Conservation (phyloP, 2,329 filamentous ascomycete species). For the Cytospora mali region DNA sequence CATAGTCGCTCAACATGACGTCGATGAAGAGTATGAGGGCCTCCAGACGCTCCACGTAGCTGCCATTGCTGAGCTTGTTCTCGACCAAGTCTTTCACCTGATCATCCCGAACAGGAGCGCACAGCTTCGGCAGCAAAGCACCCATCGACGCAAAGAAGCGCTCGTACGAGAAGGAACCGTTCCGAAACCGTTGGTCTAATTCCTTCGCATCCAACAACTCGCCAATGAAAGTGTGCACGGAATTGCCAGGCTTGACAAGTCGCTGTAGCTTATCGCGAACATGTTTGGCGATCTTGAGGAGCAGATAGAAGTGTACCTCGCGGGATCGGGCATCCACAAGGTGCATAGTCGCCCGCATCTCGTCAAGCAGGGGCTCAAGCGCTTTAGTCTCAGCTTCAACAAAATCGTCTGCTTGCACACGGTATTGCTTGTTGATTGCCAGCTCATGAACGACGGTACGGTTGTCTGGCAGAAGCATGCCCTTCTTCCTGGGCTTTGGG, state of each 20-base stretch:
- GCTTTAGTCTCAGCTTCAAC: conserved; percentile 57
- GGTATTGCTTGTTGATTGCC: conserved; percentile 77
- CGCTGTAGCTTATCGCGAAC: conserved; percentile 73
- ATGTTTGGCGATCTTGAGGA: conserved; percentile 70
- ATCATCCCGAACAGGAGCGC: conserved; percentile 77
- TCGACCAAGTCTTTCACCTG: conserved; percentile 71
- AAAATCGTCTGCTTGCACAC: conserved; percentile 65
- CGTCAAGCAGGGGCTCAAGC: conserved; percentile 55
- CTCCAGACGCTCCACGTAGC: conserved; percentile 76
- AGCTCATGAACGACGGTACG: conserved; percentile 77
- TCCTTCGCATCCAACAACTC: conserved; percentile 75
- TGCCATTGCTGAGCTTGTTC: conserved; percentile 60
- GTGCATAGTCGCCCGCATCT: conserved; percentile 65
- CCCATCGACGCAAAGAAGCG: conserved; percentile 79
- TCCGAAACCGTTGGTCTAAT: conserved; percentile 67
- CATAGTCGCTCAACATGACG: conserved; percentile 76
- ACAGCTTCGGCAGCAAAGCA: conserved; percentile 74
- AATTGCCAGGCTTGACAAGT: conserved; percentile 69
- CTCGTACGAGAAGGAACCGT: conserved; percentile 78
- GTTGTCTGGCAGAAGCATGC: conserved; percentile 66
- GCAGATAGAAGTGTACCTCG: conserved; percentile 67
- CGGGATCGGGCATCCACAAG: conserved; percentile 54
- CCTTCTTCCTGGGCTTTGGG: conserved; percentile 18
- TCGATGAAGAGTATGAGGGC: conserved; percentile 76
- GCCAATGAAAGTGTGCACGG: conserved; percentile 73